Evolutionary conservation across 331 rosid genomes (phyloP).

Genomic region (Stylosanthes scabra): DNA sequence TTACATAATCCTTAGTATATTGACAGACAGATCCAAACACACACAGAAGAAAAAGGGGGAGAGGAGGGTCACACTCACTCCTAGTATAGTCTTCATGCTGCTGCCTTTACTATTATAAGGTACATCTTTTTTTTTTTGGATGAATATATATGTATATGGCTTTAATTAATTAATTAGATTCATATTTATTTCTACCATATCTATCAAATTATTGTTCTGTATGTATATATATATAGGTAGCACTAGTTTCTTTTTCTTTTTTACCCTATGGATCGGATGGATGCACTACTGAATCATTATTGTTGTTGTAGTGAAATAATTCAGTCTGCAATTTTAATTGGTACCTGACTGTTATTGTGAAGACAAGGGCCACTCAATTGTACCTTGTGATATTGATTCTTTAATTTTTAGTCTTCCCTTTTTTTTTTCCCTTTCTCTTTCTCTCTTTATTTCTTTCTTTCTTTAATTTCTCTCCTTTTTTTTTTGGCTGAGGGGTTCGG

Average conservation of each 20-base stretch:
- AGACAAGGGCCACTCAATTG: background rate
- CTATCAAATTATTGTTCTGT: constrained; percentile 14
- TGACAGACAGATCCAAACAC: background rate
- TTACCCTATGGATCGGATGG: background rate
- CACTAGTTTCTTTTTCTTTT: background rate
- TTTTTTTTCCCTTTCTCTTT: background rate
- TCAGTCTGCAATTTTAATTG: constrained; percentile 6
- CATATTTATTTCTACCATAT: constrained; percentile 8
- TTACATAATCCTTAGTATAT: constrained; percentile 18
- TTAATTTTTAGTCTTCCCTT: background rate
- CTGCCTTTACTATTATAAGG: background rate
- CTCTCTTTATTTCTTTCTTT: too few species aligned
- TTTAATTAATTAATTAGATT: constrained; percentile 28
- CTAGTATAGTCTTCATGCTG: background rate
- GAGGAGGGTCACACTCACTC: background rate
- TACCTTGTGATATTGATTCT: constrained; percentile 8
- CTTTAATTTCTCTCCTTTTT: too few species aligned
- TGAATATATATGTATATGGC: background rate
- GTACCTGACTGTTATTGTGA: constrained; percentile 23
- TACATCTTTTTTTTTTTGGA: background rate
- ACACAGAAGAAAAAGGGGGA: constrained; percentile 6
- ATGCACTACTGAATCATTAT: too few species aligned
- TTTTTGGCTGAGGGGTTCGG: constrained; percentile 2
- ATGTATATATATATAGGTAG: too few species aligned
- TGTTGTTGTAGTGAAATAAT: background rate